A percentile compares a stretch with the other conserved stretches of the same genome.
These are phyloP conservation scores for Cryphonectria naterciae DNA, from an alignment of 2,329 filamentous ascomycete genomes.

Conservation along the genomic window DNA sequence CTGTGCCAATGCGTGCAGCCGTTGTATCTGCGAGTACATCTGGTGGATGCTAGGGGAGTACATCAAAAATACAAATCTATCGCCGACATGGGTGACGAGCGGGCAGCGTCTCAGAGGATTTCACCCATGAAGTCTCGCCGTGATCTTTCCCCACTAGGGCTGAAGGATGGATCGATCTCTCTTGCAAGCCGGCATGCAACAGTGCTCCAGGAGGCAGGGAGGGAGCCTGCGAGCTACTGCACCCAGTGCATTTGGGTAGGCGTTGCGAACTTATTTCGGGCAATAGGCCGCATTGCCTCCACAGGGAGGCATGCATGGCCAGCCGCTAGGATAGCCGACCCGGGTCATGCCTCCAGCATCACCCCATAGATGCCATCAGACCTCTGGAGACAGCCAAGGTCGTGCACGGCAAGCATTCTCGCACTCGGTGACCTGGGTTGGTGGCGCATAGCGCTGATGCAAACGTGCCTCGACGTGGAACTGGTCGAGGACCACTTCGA, in stretches of 20 bases:
- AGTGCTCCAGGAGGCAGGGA: not conserved
- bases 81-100: not conserved
- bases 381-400: not conserved
- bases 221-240: not conserved
- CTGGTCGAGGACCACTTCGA: not conserved
- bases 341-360: constrained; percentile 6
- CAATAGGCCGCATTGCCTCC: not conserved
- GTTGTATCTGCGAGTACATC: not conserved
- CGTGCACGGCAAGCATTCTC: not conserved
- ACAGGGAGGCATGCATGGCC: not conserved
- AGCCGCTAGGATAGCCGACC: not conserved
- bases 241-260: not conserved
- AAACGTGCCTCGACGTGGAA: not conserved
- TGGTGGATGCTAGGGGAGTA: not conserved
- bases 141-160: constrained; percentile 16
- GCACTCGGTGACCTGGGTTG: not conserved
- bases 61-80: not conserved
- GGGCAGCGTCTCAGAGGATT: not conserved
- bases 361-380: not conserved
- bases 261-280: not conserved
- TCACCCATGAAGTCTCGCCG: not conserved
- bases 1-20: not conserved
- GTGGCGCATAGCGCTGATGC: not conserved
- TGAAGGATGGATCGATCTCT: constrained; percentile 21
- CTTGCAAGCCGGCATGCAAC: constrained; percentile 9